Conservation (phyloP, 1,139 yeast genomes). For the Wickerhamomyces sp. region DNA sequence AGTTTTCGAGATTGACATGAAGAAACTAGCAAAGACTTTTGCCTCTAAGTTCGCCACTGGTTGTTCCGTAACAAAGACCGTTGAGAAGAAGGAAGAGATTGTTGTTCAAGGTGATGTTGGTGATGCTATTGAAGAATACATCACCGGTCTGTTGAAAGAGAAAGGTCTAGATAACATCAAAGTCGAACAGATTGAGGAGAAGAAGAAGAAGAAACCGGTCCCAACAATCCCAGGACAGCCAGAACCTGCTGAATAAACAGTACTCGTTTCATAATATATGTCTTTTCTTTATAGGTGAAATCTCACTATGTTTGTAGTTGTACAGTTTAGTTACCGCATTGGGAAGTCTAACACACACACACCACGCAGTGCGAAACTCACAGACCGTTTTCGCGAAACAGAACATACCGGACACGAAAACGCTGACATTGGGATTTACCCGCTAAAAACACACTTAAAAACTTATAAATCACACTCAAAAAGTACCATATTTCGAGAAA, state of each 20-base stretch:
- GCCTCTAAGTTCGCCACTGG: constrained; percentile 97
- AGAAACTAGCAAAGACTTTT: constrained; percentile 86
- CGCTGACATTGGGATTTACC: background rate
- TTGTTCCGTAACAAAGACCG: constrained; percentile 88
- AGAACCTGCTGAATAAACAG: background rate
- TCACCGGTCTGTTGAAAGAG: constrained; percentile 67
- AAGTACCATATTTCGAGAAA: no score
- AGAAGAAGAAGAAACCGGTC: constrained; percentile 60
- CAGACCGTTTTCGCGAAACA: no score
- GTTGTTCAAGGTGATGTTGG: constrained; percentile 94
- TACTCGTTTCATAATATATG: background rate
- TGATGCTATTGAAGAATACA: constrained; percentile 81
- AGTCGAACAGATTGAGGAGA: constrained; percentile 81
- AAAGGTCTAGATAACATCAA: constrained; percentile 81
- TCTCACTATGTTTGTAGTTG: background rate
- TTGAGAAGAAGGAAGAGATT: constrained; percentile 88
- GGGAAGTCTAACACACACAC: background rate
- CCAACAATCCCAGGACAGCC: constrained; percentile 3
- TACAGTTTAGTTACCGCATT: background rate
- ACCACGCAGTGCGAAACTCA: no score
- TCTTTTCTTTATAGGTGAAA: background rate
- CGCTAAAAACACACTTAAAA: background rate
- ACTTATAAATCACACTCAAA: background rate
- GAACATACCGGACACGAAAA: background rate
- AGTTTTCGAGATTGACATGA: constrained; percentile 82